These are phyloP conservation scores for Kluyveromyces siamensis DNA, from an alignment of 805 yeast species.

Conservation along the genomic window DNA sequence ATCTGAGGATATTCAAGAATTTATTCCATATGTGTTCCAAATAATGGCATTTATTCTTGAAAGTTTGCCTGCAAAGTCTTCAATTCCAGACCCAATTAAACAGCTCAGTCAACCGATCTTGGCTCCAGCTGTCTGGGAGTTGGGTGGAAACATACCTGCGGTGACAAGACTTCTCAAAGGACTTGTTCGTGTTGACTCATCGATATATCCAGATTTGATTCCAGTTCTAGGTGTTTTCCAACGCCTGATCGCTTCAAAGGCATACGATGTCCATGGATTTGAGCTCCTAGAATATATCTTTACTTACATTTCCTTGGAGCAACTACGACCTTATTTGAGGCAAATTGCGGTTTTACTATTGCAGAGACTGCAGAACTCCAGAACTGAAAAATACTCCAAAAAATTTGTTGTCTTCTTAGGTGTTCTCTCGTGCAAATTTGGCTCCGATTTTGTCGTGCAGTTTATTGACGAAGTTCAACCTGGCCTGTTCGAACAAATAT, in stretches of 20 bases:
- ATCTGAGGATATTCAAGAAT: constrained; percentile 84
- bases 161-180: constrained; percentile 70
- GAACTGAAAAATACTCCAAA: constrained; percentile 74
- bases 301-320: constrained; percentile 40
- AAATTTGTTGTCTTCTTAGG: constrained; percentile 58
- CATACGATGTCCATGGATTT: constrained; percentile 74
- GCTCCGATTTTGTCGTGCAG: constrained; percentile 45
- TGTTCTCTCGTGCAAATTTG: constrained; percentile 39
- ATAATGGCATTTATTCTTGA: constrained; percentile 74
- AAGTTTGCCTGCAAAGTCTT: constrained; percentile 36
- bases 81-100: constrained; percentile 56
- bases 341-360: constrained; percentile 70
- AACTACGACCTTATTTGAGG: constrained; percentile 46
- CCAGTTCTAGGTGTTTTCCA: constrained; percentile 96
- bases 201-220: constrained; percentile 39
- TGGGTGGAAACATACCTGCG: constrained; percentile 88
- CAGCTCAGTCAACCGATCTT: constrained; percentile 71
- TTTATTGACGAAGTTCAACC: constrained; percentile 68
- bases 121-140: constrained; percentile 92
- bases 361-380: constrained; percentile 69
- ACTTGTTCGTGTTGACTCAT: constrained; percentile 37
- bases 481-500: constrained; percentile 45
- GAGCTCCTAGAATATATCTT: constrained; percentile 71
- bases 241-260: constrained; percentile 76
- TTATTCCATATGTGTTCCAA: constrained; percentile 88